These are phyloP conservation scores for Capronia coronata DNA, from an alignment of 2,329 filamentous ascomycete genomes.

Conservation along the genomic window DNA sequence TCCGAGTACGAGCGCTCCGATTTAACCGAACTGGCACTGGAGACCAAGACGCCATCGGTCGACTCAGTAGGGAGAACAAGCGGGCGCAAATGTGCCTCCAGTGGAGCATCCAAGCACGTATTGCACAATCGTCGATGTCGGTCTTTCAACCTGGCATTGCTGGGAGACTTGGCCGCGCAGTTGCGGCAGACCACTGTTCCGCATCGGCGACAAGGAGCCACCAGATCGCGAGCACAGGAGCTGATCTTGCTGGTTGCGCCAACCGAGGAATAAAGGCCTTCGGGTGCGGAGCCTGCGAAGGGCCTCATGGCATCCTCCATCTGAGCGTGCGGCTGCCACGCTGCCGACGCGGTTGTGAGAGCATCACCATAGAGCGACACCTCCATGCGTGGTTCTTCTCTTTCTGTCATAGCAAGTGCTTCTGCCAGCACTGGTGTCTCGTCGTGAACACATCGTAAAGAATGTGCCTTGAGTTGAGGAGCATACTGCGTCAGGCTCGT, in stretches of 20 bases:
- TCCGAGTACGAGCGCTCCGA: slow-evolving; percentile 22
- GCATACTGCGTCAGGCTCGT: slow-evolving; percentile 73
- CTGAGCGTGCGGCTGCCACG: slow-evolving; percentile 25
- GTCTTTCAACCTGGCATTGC: slow-evolving; percentile 58
- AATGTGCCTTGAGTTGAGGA: slow-evolving; percentile 63
- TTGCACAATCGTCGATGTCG: slow-evolving; percentile 77
- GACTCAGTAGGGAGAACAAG: slow-evolving; percentile 3
- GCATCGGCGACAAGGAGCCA: slow-evolving; percentile 74
- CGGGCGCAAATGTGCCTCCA: slow-evolving; percentile 45
- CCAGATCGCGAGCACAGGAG: slow-evolving; percentile 79
- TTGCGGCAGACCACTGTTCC: slow-evolving; percentile 76
- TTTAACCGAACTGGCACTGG: slow-evolving; percentile 25
- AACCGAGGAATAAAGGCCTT: slow-evolving; percentile 33
- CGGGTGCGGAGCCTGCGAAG: background rate
- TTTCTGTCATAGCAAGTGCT: slow-evolving; percentile 21
- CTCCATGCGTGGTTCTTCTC: slow-evolving; percentile 1
- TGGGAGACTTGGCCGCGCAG: slow-evolving; percentile 77
- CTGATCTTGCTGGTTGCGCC: slow-evolving; percentile 63
- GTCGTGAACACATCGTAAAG: slow-evolving; percentile 75
- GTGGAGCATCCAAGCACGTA: slow-evolving; percentile 65
- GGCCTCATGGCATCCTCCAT: background rate
- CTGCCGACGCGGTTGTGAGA: background rate
- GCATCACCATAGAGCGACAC: background rate
- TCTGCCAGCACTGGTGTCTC: slow-evolving; percentile 37
- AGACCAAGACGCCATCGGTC: slow-evolving; percentile 8